Evolutionary conservation across 2,329 filamentous ascomycete genomes (phyloP), one percentile per base, ranked within the genome.

Genomic region (Hymenoscyphus albidus): DNA sequence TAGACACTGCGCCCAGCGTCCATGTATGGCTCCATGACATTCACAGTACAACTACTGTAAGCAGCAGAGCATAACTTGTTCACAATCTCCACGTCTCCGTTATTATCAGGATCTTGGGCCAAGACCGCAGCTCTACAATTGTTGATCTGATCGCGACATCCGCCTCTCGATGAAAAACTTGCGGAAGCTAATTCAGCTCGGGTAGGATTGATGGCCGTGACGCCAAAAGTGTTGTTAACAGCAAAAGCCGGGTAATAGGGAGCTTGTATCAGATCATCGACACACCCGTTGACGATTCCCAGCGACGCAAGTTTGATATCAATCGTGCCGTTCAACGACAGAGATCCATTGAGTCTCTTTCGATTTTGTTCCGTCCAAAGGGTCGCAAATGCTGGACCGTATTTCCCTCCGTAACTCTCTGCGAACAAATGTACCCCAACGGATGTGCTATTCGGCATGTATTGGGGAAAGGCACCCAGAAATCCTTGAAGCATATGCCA

Each of bases 341-440:
- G 64, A 1, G 80, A 75, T 2, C 85, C 83, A 62, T 80, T 82
- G n/a, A 75, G 72, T 14, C 83, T 82, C 61, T 79, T 79, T 18
- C 78, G 74, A 69, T 92, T 92, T 76, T 92, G 87, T 63, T 83
- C 74, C 70, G 88, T 81, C 77, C 82, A 84, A 27, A 80, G 76
- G 22, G 80, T 78, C 12, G 86, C 85, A 70, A 91, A 89, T 1
- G 83, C 78, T 1, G 88, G 88, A 0, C 86, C 89, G 70, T 91
- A 92, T 63, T 86, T 84, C 13, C 90, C 90, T 40, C 88, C 85
- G 74, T 91, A 89, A 75, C 85, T 88, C 74, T 92, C 88, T 0
- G 87, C 82, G 67, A 89, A 90, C 4, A 91, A 77, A 70, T 87
- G 87, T 62, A 91, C 80, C 5, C 84, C 84, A 18, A 86, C 76